Percentiles rank a stretch among this genome's conserved stretches.
phyloP scores from a whole-genome alignment of 176 grass and related monocot species.

The Aegilops speltoides region DNA sequence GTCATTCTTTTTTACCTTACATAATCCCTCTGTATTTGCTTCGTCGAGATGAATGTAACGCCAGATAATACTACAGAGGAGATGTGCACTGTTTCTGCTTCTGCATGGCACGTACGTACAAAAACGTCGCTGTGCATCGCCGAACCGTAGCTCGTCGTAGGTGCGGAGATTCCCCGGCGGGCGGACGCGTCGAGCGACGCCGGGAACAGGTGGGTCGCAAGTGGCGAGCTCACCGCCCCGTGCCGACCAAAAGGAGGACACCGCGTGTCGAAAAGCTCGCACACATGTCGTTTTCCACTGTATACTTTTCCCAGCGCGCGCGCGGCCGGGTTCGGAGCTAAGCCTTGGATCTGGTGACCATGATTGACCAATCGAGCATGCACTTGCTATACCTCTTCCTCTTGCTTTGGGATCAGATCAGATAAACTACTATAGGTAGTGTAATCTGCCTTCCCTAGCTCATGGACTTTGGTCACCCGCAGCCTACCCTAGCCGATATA shows the following conservation, averaged over 20 bases:
- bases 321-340: not conserved
- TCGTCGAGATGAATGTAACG: not conserved
- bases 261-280: conserved; percentile 14
- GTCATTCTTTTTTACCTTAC: conserved; percentile 26
- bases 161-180: not conserved
- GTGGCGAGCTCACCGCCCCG: conserved; percentile 36
- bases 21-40: not conserved
- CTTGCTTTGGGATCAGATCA: not conserved
- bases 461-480: not conserved
- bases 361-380: not conserved
- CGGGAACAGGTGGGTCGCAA: conserved; percentile 8
- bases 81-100: not conserved
- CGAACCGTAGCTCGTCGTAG: not conserved
- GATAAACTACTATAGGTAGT: not conserved
- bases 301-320: no score
- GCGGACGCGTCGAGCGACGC: not conserved
- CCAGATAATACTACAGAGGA: not conserved
- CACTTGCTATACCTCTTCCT: no score
- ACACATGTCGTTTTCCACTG: not conserved
- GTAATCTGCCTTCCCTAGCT: conserved; percentile 1
- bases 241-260: conserved; percentile 30
- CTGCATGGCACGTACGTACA: not conserved
- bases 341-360: conserved; percentile 20
- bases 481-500: conserved; percentile 7
- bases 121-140: not conserved